Percentiles rank a stretch among this genome's conserved stretches.
These are phyloP conservation scores for Naganishia kalamii DNA, from an alignment of 768 basidiomycete genomes.

Conservation along the genomic window DNA sequence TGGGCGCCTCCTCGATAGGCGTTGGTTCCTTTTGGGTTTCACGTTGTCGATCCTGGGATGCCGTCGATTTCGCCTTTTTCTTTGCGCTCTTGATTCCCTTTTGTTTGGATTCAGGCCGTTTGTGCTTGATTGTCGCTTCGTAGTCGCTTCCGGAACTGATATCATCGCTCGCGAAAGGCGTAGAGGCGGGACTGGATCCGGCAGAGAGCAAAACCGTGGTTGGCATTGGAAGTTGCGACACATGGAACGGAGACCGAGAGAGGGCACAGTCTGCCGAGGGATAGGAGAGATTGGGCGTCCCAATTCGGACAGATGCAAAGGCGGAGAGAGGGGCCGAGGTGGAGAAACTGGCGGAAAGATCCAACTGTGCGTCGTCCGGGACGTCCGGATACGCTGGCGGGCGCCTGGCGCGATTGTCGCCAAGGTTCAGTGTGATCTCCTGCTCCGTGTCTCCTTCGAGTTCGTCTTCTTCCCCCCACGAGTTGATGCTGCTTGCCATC, in stretches of 20 bases:
- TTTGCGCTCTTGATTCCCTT: neutral
- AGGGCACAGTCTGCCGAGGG: neutral
- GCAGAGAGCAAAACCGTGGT: neutral
- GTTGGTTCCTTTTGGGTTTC: neutral
- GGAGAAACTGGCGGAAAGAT: neutral
- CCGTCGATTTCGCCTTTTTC: neutral
- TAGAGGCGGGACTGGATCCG: neutral
- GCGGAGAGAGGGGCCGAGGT: neutral
- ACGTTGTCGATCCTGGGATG: too few species aligned
- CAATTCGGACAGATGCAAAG: neutral
- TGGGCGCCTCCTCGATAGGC: neutral
- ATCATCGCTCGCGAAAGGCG: neutral
- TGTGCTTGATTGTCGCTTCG: slow-evolving; percentile 2
- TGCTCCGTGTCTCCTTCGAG: neutral
- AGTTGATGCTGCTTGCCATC: slow-evolving; percentile 3
- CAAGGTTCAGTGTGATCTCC: neutral
- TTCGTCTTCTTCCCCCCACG: neutral
- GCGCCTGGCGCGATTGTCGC: neutral
- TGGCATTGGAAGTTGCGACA: neutral
- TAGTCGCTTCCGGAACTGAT: slow-evolving; percentile 7
- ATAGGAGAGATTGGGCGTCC: neutral
- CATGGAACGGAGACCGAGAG: neutral
- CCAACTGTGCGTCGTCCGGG: neutral
- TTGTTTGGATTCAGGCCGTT: neutral
- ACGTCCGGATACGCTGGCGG: neutral